A percentile compares a stretch with the other conserved stretches of the same genome.
Conservation (phyloP, 2,329 filamentous ascomycete species). For the Cryphonectria parasitica region DNA sequence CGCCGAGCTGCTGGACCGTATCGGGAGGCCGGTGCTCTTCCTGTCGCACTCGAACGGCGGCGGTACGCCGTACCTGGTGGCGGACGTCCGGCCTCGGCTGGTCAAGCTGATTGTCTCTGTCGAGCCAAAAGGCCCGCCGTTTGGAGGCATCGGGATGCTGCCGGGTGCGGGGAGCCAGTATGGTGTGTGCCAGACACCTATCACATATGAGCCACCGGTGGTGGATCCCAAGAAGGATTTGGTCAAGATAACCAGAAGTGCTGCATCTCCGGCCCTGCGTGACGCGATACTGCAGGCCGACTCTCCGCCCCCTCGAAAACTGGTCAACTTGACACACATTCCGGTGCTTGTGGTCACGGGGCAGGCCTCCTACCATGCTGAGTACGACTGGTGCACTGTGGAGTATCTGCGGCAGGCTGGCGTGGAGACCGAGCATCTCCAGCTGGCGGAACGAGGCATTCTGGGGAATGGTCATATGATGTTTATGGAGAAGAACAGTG, state of each 20-base stretch:
- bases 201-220: slow-evolving; percentile 10
- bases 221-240: not conserved
- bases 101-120: slow-evolving; percentile 54
- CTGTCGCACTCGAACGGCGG: slow-evolving; percentile 56
- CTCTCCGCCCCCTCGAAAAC: slow-evolving; percentile 39
- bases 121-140: slow-evolving; percentile 59
- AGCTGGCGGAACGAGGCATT: slow-evolving; percentile 44
- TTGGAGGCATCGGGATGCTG: slow-evolving; percentile 29
- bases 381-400: slow-evolving; percentile 50
- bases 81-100: slow-evolving; percentile 51
- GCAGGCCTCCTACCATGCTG: slow-evolving; percentile 49
- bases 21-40: slow-evolving; percentile 40
- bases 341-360: slow-evolving; percentile 46
- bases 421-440: slow-evolving; percentile 38
- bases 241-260: not conserved
- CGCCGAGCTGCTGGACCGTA: slow-evolving; percentile 22
- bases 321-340: slow-evolving; percentile 41
- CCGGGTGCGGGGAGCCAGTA: not conserved
- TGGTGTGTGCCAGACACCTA: slow-evolving; percentile 8
- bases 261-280: not conserved
- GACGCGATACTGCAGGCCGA: slow-evolving; percentile 40
- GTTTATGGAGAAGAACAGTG: slow-evolving; percentile 53
- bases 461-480: slow-evolving; percentile 53
- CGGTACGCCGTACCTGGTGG: slow-evolving; percentile 50
- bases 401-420: slow-evolving; percentile 49